Evolutionary conservation across 2,329 filamentous ascomycete species (phyloP).

Genomic region (Aspergillus ruber): DNA sequence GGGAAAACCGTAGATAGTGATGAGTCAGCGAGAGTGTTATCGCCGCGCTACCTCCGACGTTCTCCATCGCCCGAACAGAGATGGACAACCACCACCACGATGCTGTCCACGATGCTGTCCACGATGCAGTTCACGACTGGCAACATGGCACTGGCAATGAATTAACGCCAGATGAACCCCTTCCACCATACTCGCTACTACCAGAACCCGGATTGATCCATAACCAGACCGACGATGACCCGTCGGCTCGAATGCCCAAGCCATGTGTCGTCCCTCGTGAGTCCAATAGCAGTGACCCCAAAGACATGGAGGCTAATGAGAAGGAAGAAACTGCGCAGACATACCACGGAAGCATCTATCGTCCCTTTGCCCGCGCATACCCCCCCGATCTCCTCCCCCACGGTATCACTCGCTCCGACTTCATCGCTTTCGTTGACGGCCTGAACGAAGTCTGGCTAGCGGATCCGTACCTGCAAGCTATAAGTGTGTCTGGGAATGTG

Average conservation of each 20-base stretch:
- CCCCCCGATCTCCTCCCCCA: conserved; percentile 1
- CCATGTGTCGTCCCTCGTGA: conserved; percentile 9
- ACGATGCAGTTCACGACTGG: not conserved
- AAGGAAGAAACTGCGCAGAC: conserved; percentile 8
- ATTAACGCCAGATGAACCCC: not conserved
- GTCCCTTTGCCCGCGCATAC: conserved; percentile 10
- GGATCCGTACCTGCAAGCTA: conserved; percentile 27
- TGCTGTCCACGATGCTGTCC: not conserved
- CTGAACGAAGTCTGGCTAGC: conserved; percentile 53
- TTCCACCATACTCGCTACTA: not conserved
- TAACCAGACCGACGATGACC: conserved; percentile 3
- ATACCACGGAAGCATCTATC: conserved; percentile 9
- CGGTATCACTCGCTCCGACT: conserved; percentile 8
- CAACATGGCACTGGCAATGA: not conserved
- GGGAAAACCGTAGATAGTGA: not conserved
- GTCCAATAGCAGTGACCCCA: not conserved
- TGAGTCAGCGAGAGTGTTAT: not conserved
- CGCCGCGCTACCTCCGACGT: no score
- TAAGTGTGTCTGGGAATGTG: conserved; percentile 17
- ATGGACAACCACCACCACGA: not conserved
- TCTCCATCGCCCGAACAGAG: not conserved
- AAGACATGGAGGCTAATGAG: not conserved
- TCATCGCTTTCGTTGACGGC: conserved; percentile 31
- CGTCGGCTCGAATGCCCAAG: conserved; percentile 2
- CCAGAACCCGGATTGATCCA: conserved; percentile 1